These are phyloP conservation scores for Umbelopsis sp. DNA, from an alignment of 371 early-diverging fungal species.

Conservation along the genomic window DNA sequence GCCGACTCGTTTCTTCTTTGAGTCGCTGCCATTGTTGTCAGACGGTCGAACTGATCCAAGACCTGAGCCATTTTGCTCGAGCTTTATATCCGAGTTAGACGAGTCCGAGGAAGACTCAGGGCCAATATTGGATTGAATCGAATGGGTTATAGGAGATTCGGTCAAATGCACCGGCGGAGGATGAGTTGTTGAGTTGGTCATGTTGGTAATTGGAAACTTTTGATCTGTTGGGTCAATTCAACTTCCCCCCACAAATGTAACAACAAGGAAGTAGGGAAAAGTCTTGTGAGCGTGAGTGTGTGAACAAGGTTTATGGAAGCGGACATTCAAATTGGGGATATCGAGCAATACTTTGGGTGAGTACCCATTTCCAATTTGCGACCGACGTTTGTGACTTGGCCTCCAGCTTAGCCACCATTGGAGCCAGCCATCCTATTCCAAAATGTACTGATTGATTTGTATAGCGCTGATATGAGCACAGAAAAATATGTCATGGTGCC, in stretches of 20 bases:
- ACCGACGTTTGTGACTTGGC: not conserved
- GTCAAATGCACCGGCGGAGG: conserved; percentile 13
- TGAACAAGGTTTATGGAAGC: conserved; percentile 15
- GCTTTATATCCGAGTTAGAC: not conserved
- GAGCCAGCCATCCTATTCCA: no score
- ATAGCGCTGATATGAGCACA: no score
- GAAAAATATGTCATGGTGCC: no score
- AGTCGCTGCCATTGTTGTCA: not conserved
- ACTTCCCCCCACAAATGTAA: not conserved
- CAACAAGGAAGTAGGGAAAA: not conserved
- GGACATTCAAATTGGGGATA: not conserved
- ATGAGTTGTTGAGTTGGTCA: not conserved
- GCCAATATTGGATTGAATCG: conserved; percentile 9
- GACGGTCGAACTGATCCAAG: not conserved
- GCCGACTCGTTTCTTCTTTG: conserved; percentile 3
- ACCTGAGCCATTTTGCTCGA: not conserved
- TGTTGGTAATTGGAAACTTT: not conserved
- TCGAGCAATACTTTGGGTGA: not conserved
- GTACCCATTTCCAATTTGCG: not conserved
- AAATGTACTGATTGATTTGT: no score
- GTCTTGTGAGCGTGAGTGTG: conserved; percentile 17
- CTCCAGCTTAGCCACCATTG: no score
- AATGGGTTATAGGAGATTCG: conserved; percentile 5
- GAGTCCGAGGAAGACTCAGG: conserved; percentile 13
- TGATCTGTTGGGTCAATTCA: not conserved